phyloP scores from a whole-genome alignment of 129 eudicot genomes.

The Logfia minima region DNA sequence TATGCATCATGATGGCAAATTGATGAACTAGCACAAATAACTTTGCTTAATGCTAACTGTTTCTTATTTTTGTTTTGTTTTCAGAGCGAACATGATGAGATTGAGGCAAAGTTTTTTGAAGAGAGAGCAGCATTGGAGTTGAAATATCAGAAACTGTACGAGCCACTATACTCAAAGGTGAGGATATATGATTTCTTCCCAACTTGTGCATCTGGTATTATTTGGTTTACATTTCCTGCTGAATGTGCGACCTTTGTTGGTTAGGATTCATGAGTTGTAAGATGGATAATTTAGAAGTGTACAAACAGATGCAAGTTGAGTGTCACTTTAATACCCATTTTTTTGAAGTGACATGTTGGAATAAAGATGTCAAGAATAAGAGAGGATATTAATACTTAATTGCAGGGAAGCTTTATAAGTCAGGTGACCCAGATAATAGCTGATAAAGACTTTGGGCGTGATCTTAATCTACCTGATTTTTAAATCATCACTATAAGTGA shows the following conservation, averaged over 20 bases:
- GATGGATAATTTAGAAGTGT: background rate
- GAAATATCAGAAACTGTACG: slow-evolving; percentile 80
- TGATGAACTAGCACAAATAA: background rate
- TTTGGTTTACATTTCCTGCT: background rate
- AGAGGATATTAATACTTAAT: too few relatives aligned
- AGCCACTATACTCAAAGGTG: slow-evolving; percentile 78
- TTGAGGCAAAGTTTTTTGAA: slow-evolving; percentile 79
- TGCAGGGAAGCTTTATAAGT: background rate
- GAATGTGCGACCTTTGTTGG: background rate
- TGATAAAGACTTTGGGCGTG: background rate
- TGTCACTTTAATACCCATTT: background rate
- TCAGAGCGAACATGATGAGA: slow-evolving; percentile 76
- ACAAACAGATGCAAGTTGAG: background rate
- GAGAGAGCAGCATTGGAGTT: slow-evolving; percentile 90
- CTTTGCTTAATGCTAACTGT: background rate
- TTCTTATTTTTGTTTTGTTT: slow-evolving; percentile 13
- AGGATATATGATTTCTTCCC: background rate
- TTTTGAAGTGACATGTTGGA: background rate
- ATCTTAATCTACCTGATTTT: background rate
- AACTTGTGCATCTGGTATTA: slow-evolving; percentile 9
- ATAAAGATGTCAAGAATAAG: background rate
- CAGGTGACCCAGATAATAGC: background rate
- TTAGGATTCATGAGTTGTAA: background rate
- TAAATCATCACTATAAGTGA: background rate
- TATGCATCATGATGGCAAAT: background rate